A percentile compares a stretch with the other conserved stretches of the same genome.
Evolutionary conservation across 225 moss, liverwort and hornwort species (phyloP).

Genomic region (Pleurozium schreberi): DNA sequence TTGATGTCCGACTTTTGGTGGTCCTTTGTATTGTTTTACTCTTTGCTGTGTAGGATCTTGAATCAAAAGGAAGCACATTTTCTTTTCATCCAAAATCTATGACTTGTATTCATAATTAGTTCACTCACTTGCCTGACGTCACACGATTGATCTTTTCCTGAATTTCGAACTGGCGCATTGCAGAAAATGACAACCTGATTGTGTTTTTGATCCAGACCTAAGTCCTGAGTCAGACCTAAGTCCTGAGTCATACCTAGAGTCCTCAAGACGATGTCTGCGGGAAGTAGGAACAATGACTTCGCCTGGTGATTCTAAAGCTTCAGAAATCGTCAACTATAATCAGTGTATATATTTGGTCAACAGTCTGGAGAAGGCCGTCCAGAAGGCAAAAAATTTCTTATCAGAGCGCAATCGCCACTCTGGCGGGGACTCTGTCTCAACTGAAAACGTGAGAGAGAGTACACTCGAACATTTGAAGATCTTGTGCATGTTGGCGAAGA

Average conservation of each 20-base stretch:
- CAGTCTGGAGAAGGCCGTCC: not conserved
- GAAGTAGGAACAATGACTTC: not conserved
- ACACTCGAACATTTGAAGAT: not conserved
- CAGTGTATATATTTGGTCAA: not conserved
- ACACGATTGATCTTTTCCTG: too few relatives aligned
- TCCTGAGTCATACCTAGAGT: not conserved
- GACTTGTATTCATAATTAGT: not conserved
- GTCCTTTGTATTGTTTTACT: not conserved
- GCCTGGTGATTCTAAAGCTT: not conserved
- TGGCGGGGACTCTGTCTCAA: fast-evolving
- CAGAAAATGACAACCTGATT: not conserved
- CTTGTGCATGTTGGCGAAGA: not conserved
- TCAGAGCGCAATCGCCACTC: not conserved
- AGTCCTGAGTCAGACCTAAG: not conserved
- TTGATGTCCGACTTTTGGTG: not conserved
- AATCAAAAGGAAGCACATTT: not conserved
- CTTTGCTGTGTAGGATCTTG: not conserved
- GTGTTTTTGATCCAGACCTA: not conserved
- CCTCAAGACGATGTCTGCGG: not conserved
- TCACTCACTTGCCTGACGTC: not conserved
- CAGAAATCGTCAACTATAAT: not conserved
- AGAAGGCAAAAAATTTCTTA: not conserved
- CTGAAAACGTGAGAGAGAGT: not conserved
- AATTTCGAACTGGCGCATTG: too few relatives aligned
- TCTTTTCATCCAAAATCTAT: not conserved